phyloP scores from a whole-genome alignment of 805 yeast genomes.

The Teunomyces panamensis region DNA sequence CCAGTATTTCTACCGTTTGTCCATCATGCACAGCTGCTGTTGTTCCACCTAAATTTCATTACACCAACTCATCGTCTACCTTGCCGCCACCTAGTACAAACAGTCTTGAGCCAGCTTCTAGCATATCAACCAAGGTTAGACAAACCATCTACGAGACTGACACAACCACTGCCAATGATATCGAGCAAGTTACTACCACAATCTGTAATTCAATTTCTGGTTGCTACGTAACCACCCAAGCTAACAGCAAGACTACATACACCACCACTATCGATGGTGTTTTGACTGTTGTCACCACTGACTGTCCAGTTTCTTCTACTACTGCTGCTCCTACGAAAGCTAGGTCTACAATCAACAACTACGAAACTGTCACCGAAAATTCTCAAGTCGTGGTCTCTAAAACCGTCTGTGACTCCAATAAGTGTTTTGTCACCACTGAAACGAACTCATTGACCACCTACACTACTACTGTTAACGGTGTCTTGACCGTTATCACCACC shows the following conservation, averaged over 20 bases:
- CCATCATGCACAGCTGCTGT: conserved; percentile 3
- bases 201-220: conserved; percentile 26
- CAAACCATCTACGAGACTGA: conserved; percentile 21
- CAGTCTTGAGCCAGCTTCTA: neutral
- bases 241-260: conserved; percentile 29
- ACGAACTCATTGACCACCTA: conserved; percentile 29
- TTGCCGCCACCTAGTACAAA: neutral
- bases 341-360: conserved; percentile 3
- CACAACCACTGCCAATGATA: conserved; percentile 19
- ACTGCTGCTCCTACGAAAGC: neutral
- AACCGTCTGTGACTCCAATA: conserved; percentile 27
- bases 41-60: conserved; percentile 11
- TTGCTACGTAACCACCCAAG: conserved; percentile 36
- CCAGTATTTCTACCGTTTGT: conserved; percentile 8
- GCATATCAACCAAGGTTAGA: conserved; percentile 6
- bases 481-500: conserved; percentile 25
- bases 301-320: conserved; percentile 18
- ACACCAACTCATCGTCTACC: conserved; percentile 8
- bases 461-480: conserved; percentile 37
- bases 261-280: conserved; percentile 39
- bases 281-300: conserved; percentile 37
- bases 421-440: conserved; percentile 28
- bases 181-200: conserved; percentile 23
- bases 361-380: conserved; percentile 9
- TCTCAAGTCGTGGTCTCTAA: conserved; percentile 22